Percentiles rank a stretch among this genome's conserved stretches.
phyloP scores from a whole-genome alignment of 164 flowering plant species.

The Annona cherimola region DNA sequence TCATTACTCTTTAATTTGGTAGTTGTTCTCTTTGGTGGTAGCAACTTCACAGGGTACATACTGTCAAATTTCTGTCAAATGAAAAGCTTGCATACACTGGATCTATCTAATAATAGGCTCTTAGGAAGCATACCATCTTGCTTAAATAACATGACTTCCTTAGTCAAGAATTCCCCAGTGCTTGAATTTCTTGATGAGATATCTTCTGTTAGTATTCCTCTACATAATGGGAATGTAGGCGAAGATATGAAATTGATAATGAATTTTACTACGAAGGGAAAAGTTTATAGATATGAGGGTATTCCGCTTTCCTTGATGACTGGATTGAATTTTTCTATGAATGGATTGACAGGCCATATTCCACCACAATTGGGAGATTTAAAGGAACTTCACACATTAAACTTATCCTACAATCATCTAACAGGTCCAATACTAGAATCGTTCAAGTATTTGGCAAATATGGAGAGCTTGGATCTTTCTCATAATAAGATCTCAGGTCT shows the following conservation, averaged over 20 bases:
- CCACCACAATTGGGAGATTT: slow-evolving; percentile 7
- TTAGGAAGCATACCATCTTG: slow-evolving; percentile 10
- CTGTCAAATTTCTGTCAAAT: neutral
- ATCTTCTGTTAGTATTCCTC: no score
- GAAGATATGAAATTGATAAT: no score
- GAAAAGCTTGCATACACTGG: neutral
- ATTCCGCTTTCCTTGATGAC: slow-evolving; percentile 5
- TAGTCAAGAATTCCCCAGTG: neutral
- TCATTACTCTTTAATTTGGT: neutral
- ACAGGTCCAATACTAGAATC: neutral
- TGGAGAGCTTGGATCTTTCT: slow-evolving; percentile 15
- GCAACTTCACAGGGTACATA: neutral
- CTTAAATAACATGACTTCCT: slow-evolving; percentile 6
- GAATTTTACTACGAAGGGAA: slow-evolving; percentile 4
- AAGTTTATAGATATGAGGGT: slow-evolving; percentile 1
- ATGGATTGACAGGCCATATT: slow-evolving; percentile 7
- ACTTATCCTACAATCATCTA: slow-evolving; percentile 6
- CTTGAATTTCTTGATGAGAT: no score
- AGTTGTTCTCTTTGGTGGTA: neutral
- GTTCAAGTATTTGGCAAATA: neutral
- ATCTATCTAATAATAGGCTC: slow-evolving; percentile 3
- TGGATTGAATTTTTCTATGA: slow-evolving; percentile 9
- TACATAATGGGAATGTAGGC: neutral
- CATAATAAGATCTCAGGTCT: neutral
- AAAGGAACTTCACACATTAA: slow-evolving; percentile 6